These are phyloP conservation scores for Colletotrichum sp. DNA, from an alignment of 2,329 filamentous ascomycete genomes.

Conservation along the genomic window DNA sequence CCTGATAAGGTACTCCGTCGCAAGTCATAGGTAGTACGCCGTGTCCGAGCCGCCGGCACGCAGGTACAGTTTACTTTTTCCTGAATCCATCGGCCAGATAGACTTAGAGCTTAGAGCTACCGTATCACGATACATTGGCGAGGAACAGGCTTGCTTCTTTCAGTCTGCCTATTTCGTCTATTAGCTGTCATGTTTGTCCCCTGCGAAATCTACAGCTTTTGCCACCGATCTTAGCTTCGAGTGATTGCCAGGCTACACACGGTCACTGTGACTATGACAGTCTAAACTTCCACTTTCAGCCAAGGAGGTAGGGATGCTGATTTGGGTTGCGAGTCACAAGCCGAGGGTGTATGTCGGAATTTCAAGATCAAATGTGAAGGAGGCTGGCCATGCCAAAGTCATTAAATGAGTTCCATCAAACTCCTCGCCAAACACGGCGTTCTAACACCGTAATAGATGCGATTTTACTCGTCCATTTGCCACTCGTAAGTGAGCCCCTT, in stretches of 20 bases:
- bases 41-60: not conserved
- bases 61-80: not conserved
- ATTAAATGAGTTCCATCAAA: not conserved
- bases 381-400: not conserved
- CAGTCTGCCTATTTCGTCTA: not conserved
- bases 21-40: slow-evolving; percentile 33
- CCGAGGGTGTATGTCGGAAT: not conserved
- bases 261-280: not conserved
- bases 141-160: not conserved
- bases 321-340: not conserved
- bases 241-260: not conserved
- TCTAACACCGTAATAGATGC: not conserved
- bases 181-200: not conserved
- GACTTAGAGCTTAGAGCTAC: not conserved
- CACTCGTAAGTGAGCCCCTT: slow-evolving; percentile 88
- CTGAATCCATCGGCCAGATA: not conserved
- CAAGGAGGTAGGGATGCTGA: not conserved
- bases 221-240: not conserved
- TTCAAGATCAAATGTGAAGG: not conserved
- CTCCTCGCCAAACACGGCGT: not conserved
- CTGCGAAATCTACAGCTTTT: not conserved
- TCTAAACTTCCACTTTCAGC: not conserved
- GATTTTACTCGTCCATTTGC: slow-evolving; percentile 86
- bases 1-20: slow-evolving; percentile 58
- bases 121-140: not conserved